Evolutionary conservation across 2,329 filamentous ascomycete species (phyloP).

Genomic region (Trichothecium sympodiale): DNA sequence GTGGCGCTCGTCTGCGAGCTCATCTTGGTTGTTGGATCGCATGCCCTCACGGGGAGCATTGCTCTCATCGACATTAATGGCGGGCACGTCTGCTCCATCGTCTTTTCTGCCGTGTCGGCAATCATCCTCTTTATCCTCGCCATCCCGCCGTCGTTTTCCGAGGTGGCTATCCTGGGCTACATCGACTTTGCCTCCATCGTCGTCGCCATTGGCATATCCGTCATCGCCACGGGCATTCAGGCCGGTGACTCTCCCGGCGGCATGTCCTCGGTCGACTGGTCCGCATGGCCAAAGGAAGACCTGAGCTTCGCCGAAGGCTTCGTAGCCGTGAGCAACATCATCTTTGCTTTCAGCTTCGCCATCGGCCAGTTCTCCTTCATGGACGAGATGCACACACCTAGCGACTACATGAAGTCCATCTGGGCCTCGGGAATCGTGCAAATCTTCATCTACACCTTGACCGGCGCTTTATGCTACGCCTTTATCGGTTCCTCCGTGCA

Average conservation of each 20-base stretch:
- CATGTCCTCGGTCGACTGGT: conserved; percentile 24
- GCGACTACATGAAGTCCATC: conserved; percentile 42
- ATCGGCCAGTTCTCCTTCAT: conserved; percentile 42
- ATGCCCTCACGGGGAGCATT: conserved; percentile 59
- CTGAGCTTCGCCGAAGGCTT: conserved; percentile 44
- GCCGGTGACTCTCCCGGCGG: conserved; percentile 18
- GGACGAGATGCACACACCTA: conserved; percentile 40
- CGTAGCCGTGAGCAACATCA: conserved; percentile 54
- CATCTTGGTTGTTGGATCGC: conserved; percentile 60
- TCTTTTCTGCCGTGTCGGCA: conserved; percentile 33
- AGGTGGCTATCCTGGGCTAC: conserved; percentile 37
- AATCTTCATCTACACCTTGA: conserved; percentile 54
- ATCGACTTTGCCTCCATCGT: conserved; percentile 52
- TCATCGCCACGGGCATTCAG: conserved; percentile 50
- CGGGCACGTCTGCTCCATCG: conserved; percentile 35
- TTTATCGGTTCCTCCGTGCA: conserved; percentile 53
- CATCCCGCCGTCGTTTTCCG: conserved; percentile 35
- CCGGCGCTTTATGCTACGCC: conserved; percentile 57
- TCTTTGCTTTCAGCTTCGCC: conserved; percentile 55
- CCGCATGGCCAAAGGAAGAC: conserved; percentile 31
- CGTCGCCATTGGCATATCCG: conserved; percentile 52
- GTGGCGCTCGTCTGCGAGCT: conserved; percentile 52
- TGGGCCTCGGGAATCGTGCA: conserved; percentile 50
- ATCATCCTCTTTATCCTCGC: conserved; percentile 34
- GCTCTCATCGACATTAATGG: conserved; percentile 55